These are phyloP conservation scores for Penicillium turbatum DNA, from an alignment of 495 filamentous ascomycete genomes.

Conservation along the genomic window DNA sequence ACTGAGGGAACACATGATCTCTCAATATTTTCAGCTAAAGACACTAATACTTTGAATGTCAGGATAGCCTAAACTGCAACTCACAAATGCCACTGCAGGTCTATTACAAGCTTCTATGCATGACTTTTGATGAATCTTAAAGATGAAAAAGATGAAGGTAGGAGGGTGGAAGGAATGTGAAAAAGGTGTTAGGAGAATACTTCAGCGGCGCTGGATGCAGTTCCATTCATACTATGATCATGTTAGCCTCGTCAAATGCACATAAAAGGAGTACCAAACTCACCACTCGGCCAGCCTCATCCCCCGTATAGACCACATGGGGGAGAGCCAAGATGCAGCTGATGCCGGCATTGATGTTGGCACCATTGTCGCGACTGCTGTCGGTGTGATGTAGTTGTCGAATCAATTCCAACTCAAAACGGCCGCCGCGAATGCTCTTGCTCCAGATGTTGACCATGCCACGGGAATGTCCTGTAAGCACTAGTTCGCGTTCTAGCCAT, in stretches of 20 bases:
- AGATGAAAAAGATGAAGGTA: not conserved
- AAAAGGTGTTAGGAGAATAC: not conserved
- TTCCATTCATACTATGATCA: slow-evolving; percentile 78
- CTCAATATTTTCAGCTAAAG: slow-evolving; percentile 7
- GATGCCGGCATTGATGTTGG: slow-evolving; percentile 75
- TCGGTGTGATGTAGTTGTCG: slow-evolving; percentile 83
- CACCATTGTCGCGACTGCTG: slow-evolving; percentile 62
- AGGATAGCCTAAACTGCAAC: not conserved
- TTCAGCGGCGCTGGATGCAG: slow-evolving; percentile 60
- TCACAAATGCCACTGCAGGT: slow-evolving; percentile 1
- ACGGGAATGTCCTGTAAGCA: slow-evolving; percentile 82
- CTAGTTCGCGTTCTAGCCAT: slow-evolving; percentile 80
- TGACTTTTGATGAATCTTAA: not conserved
- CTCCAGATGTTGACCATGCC: slow-evolving; percentile 79
- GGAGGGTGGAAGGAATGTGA: not conserved
- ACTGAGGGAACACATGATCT: slow-evolving; percentile 3
- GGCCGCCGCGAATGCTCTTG: slow-evolving; percentile 47
- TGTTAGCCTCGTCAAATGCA: slow-evolving; percentile 13
- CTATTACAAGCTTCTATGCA: not conserved
- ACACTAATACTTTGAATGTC: not conserved
- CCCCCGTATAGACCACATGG: slow-evolving; percentile 84
- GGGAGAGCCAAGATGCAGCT: slow-evolving; percentile 83
- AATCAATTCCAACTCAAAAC: slow-evolving; percentile 58
- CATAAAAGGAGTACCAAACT: slow-evolving; percentile 23
- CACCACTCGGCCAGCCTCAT: slow-evolving; percentile 81